phyloP scores from a whole-genome alignment of 2,329 filamentous ascomycete species.

The Claviceps monticola region DNA sequence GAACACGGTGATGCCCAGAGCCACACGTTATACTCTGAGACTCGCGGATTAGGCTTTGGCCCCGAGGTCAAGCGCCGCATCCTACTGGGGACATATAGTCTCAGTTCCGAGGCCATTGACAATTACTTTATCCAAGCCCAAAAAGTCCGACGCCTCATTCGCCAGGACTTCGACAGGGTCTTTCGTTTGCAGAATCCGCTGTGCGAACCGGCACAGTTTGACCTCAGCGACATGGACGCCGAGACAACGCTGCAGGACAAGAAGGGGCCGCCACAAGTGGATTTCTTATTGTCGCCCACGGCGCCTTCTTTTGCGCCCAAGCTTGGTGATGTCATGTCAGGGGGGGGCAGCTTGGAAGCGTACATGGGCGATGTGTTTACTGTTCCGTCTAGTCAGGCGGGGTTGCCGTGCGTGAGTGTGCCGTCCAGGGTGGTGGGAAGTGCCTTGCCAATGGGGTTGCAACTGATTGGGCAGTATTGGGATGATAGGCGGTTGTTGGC shows the following conservation, averaged over 20 bases:
- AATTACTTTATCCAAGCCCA: slow-evolving; percentile 97
- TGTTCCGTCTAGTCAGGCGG: slow-evolving; percentile 84
- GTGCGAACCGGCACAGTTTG: slow-evolving; percentile 35
- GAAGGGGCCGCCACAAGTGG: slow-evolving; percentile 50
- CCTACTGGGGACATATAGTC: slow-evolving; percentile 74
- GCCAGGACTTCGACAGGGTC: slow-evolving; percentile 70
- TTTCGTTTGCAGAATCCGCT: slow-evolving; percentile 62
- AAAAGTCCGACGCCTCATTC: slow-evolving; percentile 68
- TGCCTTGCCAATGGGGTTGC: slow-evolving; percentile 40
- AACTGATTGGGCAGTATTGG: slow-evolving; percentile 71
- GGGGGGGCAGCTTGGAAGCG: slow-evolving; percentile 49
- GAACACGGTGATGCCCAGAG: slow-evolving; percentile 38
- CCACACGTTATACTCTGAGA: slow-evolving; percentile 60
- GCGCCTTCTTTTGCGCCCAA: slow-evolving; percentile 62
- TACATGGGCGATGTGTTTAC: slow-evolving; percentile 96
- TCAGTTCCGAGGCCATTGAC: slow-evolving; percentile 81
- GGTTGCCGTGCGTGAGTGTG: slow-evolving; percentile 76
- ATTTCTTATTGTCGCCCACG: slow-evolving; percentile 79
- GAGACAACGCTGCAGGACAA: slow-evolving; percentile 38
- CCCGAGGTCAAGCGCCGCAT: slow-evolving; percentile 77
- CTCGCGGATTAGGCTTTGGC: slow-evolving; percentile 64
- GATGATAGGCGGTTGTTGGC: slow-evolving; percentile 52
- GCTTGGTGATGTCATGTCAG: slow-evolving; percentile 40
- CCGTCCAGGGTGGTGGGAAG: slow-evolving; percentile 33
- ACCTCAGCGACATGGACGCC: slow-evolving; percentile 47